Base-by-base conservation (phyloP, 1,284 basidiomycete species). In the Apiotrichum siamense region DNA sequence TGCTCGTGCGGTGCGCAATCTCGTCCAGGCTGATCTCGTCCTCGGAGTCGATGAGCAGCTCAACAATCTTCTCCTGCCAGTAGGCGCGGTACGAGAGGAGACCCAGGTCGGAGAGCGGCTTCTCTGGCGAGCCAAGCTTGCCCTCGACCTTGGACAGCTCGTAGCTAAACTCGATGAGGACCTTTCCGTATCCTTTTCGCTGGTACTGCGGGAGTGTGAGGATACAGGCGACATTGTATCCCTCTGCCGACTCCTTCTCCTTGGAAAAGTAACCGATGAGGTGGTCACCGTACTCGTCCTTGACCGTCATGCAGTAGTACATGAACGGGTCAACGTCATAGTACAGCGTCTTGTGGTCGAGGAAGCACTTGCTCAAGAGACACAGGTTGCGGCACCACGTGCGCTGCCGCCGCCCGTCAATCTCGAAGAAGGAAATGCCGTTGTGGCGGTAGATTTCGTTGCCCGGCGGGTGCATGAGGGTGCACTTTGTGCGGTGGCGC, bases 291-390 rank as follows among this genome's bases (percentile, higher is more conserved):
- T 81, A 78, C 26, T 88, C 85, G 76, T 98, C 94, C 57, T 91
- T 83, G 66, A 86, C 83, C 49, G 85, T 89, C 92, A 98, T 94
- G 72, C 94, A 86, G 79, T 98, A 99, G 80, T 93, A 99, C 79
- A 99, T 81, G 78, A 99, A 99, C 4, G 96, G 96, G 55, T 97
- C 97, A 62, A 98, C 96, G 76, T 99, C 96, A 77, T 97, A 99
- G 77, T 98, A 98, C 61, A 99, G 79, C 25, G 96, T 98, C 79
- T 99, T 99, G 77, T 99, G 96, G 72, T 99, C 96, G 60, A 99
- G 83, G 76, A 99, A 99, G 72, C 91, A 96, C 76, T 99, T 99
- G 38, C 88, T 93, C 38, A 99, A 77, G 58, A 99, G 79, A 74
- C 94, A 98, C 52, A 99, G 77, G 75, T 99, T 97, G 60, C 96